These are phyloP conservation scores for Globisporangium carolinianum DNA, from an alignment of 352 stramenopile species.

Conservation along the genomic window DNA sequence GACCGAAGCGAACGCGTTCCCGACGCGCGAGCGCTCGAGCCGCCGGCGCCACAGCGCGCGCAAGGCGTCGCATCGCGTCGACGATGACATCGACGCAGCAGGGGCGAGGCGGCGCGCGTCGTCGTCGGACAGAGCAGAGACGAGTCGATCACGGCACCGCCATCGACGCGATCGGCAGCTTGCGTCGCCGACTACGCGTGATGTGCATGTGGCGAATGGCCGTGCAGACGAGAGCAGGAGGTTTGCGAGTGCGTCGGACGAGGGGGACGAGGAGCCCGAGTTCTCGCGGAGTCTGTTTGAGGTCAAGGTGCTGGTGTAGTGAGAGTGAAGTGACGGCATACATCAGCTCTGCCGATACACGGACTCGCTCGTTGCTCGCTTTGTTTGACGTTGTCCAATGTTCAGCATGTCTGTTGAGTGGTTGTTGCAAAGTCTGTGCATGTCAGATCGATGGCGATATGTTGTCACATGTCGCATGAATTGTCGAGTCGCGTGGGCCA, in stretches of 20 bases:
- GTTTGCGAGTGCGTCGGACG: background rate
- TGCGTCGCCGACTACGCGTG: no score
- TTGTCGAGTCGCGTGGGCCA: background rate
- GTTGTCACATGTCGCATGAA: conserved; percentile 21
- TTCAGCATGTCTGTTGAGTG: no score
- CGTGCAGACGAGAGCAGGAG: conserved; percentile 16
- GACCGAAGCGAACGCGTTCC: conserved; percentile 10
- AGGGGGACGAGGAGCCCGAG: conserved; percentile 15
- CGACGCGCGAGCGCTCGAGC: background rate
- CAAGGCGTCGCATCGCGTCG: no score
- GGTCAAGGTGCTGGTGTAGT: conserved; percentile 56
- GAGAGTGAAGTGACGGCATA: background rate
- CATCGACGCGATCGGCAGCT: no score
- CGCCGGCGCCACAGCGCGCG: background rate
- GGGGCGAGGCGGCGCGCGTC: no score
- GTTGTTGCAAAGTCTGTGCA: background rate
- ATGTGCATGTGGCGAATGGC: no score
- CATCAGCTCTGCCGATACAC: no score
- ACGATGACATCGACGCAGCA: no score
- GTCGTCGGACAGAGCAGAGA: no score
- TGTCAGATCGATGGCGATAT: background rate
- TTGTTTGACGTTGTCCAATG: no score
- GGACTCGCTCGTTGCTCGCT: background rate
- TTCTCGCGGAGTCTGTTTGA: conserved; percentile 44
- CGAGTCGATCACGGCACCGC: no score